Conservation (phyloP, 192 early-diverging fungal genomes). For the Geranomyces michiganensis region DNA sequence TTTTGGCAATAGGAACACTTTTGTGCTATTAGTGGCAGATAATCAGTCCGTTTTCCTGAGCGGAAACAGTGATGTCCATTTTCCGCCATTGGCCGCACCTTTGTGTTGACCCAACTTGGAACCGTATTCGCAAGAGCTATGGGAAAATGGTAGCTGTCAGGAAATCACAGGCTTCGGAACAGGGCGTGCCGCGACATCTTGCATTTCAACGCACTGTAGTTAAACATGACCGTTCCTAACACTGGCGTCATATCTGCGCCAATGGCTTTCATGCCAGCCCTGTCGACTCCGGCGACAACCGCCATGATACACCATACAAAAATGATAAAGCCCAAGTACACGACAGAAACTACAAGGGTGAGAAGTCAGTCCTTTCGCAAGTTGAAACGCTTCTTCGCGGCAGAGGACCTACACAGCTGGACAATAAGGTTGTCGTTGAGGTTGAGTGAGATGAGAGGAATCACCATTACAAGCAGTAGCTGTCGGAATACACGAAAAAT, state of each 20-base stretch:
- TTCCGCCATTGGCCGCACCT: no score
- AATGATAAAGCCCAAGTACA: constrained; percentile 55
- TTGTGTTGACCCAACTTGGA: constrained; percentile 68
- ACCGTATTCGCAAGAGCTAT: constrained; percentile 66
- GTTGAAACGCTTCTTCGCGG: not conserved
- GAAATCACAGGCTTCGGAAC: no score
- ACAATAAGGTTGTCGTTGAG: constrained; percentile 72
- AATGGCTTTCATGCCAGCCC: constrained; percentile 51
- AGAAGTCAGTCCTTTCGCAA: constrained; percentile 7
- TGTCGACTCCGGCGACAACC: constrained; percentile 51
- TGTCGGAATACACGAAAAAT: no score
- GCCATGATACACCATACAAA: constrained; percentile 64
- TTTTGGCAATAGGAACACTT: constrained; percentile 62
- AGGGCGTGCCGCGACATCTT: no score
- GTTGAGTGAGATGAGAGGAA: constrained; percentile 63
- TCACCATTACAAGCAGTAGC: constrained; percentile 47
- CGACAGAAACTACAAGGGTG: constrained; percentile 50
- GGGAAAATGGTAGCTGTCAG: not conserved
- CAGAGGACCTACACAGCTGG: constrained; percentile 53
- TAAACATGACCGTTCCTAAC: constrained; percentile 71
- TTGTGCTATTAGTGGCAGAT: constrained; percentile 37
- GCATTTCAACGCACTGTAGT: constrained; percentile 48
- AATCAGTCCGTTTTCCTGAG: no score
- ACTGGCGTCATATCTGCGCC: constrained; percentile 55
- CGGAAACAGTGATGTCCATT: no score